A percentile compares a stretch with the other conserved stretches of the same genome.
Evolutionary conservation across 495 filamentous ascomycete genomes (phyloP).

Genomic region (Rhypophila decipiens): DNA sequence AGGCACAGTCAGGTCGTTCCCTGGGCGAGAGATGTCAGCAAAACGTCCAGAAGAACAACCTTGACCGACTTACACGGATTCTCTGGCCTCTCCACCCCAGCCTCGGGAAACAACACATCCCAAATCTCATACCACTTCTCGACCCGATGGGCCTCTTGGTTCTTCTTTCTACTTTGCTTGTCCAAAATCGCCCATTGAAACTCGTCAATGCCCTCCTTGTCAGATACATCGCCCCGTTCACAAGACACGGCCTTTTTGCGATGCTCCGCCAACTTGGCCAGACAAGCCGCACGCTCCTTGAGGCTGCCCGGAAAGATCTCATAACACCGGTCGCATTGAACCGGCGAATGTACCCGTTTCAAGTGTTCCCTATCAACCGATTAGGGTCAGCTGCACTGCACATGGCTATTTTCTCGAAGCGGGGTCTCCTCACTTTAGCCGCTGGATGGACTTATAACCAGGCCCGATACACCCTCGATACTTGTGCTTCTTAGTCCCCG

Average conservation of each 20-base stretch:
- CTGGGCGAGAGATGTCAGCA: conserved; percentile 3
- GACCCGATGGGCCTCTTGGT: conserved; percentile 17
- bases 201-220: conserved; percentile 19
- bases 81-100: conserved; percentile 9
- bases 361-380: conserved; percentile 18
- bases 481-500: conserved; percentile 14
- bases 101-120: conserved; percentile 17
- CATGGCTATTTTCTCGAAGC: background rate
- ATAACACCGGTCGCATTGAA: conserved; percentile 21
- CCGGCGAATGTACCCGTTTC: conserved; percentile 19
- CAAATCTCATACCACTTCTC: conserved; percentile 27
- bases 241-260: conserved; percentile 13
- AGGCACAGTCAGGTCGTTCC: conserved; percentile 14
- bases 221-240: conserved; percentile 11
- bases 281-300: conserved; percentile 13
- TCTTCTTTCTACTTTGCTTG: conserved; percentile 21
- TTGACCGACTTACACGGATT: conserved; percentile 22
- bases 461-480: conserved; percentile 19
- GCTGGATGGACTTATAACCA: conserved; percentile 21
- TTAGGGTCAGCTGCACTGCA: background rate
- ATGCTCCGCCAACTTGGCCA: conserved; percentile 16
- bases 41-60: background rate
- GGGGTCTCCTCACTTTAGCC: conserved; percentile 14
- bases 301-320: conserved; percentile 14
- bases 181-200: conserved; percentile 22